phyloP scores from a whole-genome alignment of 2,329 filamentous ascomycete species.

The Bisporella sp. region DNA sequence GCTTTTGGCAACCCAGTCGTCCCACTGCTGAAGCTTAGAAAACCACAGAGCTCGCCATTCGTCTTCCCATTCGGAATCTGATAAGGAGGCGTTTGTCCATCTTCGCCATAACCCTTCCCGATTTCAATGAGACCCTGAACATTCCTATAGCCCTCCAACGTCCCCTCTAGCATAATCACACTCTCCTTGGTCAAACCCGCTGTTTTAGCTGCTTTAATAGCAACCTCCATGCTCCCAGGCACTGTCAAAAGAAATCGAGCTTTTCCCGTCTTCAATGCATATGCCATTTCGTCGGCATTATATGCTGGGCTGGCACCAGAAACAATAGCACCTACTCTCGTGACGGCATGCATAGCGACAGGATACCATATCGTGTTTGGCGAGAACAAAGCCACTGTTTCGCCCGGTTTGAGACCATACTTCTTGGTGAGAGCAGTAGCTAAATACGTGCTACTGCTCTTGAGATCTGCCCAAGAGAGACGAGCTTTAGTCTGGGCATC shows the following conservation, averaged over 20 bases:
- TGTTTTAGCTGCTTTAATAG: slow-evolving; percentile 43
- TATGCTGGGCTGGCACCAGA: slow-evolving; percentile 59
- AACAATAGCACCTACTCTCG: slow-evolving; percentile 46
- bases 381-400: slow-evolving; percentile 55
- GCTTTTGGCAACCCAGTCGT: slow-evolving; percentile 53
- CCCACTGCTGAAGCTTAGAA: slow-evolving; percentile 38
- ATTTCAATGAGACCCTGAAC: slow-evolving; percentile 32
- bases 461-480: slow-evolving; percentile 51
- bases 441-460: slow-evolving; percentile 47
- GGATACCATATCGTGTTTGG: slow-evolving; percentile 64
- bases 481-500: slow-evolving; percentile 53
- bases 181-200: slow-evolving; percentile 45
- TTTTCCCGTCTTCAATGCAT: slow-evolving; percentile 50
- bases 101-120: slow-evolving; percentile 30
- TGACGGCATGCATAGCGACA: slow-evolving; percentile 50
- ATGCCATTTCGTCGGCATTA: slow-evolving; percentile 61
- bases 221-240: slow-evolving; percentile 46
- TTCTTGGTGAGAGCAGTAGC: slow-evolving; percentile 52
- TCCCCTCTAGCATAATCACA: slow-evolving; percentile 50
- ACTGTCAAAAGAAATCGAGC: slow-evolving; percentile 53
- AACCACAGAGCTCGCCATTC: slow-evolving; percentile 48
- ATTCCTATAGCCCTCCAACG: slow-evolving; percentile 41
- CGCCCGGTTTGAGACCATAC: slow-evolving; percentile 44
- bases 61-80: slow-evolving; percentile 43
- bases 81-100: slow-evolving; percentile 39